These are phyloP conservation scores for Pleurotus giganteus DNA, from an alignment of 768 basidiomycete species.

Conservation along the genomic window DNA sequence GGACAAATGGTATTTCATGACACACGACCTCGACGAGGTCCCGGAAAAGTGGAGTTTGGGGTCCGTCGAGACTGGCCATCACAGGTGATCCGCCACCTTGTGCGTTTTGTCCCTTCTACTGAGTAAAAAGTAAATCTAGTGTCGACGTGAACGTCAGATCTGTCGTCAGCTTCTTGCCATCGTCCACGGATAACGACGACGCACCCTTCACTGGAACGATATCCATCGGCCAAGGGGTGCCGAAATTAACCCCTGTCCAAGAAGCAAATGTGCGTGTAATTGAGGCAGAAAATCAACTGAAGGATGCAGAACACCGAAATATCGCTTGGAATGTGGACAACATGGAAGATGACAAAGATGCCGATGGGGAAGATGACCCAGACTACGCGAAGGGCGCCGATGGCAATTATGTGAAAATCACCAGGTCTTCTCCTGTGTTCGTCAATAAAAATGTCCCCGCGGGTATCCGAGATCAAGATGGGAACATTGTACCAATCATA, in stretches of 20 bases:
- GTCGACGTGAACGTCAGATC: conserved; percentile 73
- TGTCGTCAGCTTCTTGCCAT: conserved; percentile 71
- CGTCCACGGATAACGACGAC: conserved; percentile 54
- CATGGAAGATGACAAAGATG: conserved; percentile 50
- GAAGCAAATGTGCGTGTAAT: conserved; percentile 51
- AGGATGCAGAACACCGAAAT: conserved; percentile 60
- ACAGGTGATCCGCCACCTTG: conserved; percentile 46
- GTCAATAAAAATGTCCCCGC: conserved; percentile 39
- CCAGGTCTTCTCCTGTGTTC: neutral
- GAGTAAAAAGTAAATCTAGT: conserved; percentile 29
- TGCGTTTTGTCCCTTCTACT: neutral
- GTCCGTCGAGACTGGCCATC: conserved; percentile 66
- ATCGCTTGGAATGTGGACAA: conserved; percentile 64
- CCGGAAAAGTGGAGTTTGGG: conserved; percentile 76
- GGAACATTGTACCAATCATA: conserved; percentile 44
- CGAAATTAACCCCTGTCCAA: conserved; percentile 51
- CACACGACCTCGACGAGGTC: conserved; percentile 66
- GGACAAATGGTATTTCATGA: conserved; percentile 81
- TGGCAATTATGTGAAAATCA: conserved; percentile 27
- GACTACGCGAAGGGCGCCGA: conserved; percentile 37
- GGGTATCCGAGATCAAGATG: conserved; percentile 57
- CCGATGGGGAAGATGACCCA: conserved; percentile 58
- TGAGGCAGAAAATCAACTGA: conserved; percentile 56
- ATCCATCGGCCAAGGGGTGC: conserved; percentile 20
- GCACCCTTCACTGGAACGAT: conserved; percentile 53